Conservation (phyloP, 2,329 filamentous ascomycete species). For the Exophiala lecanii-corni region DNA sequence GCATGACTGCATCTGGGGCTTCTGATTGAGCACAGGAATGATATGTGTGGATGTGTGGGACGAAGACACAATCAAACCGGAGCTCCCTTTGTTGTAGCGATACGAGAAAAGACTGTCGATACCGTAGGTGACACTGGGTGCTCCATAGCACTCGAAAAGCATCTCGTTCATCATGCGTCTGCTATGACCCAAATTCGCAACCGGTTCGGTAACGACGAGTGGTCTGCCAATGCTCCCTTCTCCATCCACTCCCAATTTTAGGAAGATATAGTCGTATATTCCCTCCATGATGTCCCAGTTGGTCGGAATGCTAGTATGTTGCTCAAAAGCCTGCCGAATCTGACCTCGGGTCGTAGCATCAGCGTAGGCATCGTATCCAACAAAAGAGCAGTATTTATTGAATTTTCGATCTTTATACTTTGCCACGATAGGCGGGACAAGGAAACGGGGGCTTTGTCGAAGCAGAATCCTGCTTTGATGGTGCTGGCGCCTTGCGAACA, state of each 20-base stretch:
- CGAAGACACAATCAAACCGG: constrained; percentile 83
- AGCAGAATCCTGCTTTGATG: constrained; percentile 93
- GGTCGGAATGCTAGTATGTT: constrained; percentile 82
- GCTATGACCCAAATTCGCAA: constrained; percentile 85
- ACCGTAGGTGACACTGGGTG: constrained; percentile 84
- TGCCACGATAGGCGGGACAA: constrained; percentile 83
- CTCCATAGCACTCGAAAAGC: constrained; percentile 90
- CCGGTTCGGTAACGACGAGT: constrained; percentile 90
- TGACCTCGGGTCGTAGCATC: constrained; percentile 91
- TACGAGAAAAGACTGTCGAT: constrained; percentile 98
- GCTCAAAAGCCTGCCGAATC: constrained; percentile 84
- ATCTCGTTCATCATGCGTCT: constrained; percentile 96
- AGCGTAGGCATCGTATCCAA: constrained; percentile 87
- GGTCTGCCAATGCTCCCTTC: constrained; percentile 76
- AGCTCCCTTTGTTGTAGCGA: constrained; percentile 80
- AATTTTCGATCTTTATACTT: constrained; percentile 93
- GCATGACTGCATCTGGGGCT: constrained; percentile 77
- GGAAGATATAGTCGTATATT: constrained; percentile 86
- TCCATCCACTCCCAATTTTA: constrained; percentile 80
- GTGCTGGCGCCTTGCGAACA: constrained; percentile 67
- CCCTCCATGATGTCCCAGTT: constrained; percentile 99
- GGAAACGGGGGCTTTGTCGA: constrained; percentile 75
- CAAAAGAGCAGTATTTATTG: constrained; percentile 85
- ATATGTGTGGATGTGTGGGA: constrained; percentile 92
- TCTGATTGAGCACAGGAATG: constrained; percentile 85